phyloP scores from a whole-genome alignment of 345 rosid genomes.

The Citrus sinensis region DVS_A1.0 CM039164.1:2215001-2215500 shows the following conservation, averaged over 20 bases:
- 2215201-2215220: neutral
- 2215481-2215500: no score
- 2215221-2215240: neutral
- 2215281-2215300: no score
- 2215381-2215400: no score
- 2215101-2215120: constrained; percentile 12
- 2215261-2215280: no score
- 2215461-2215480: no score
- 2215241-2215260: neutral
- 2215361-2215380: no score
- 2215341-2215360: no score
- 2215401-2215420: no score
- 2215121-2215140: constrained; percentile 14
- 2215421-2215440: no score
- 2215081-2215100: constrained; percentile 25
- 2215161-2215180: neutral
- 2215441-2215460: no score
- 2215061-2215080: constrained; percentile 28
- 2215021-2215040: constrained; percentile 14
- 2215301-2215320: neutral
- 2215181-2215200: neutral
- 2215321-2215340: neutral
- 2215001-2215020: constrained; percentile 24
- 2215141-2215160: neutral
- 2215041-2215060: neutral